phyloP scores from a whole-genome alignment of 139 green algal genomes.

The Chlorella sp. region DNA sequence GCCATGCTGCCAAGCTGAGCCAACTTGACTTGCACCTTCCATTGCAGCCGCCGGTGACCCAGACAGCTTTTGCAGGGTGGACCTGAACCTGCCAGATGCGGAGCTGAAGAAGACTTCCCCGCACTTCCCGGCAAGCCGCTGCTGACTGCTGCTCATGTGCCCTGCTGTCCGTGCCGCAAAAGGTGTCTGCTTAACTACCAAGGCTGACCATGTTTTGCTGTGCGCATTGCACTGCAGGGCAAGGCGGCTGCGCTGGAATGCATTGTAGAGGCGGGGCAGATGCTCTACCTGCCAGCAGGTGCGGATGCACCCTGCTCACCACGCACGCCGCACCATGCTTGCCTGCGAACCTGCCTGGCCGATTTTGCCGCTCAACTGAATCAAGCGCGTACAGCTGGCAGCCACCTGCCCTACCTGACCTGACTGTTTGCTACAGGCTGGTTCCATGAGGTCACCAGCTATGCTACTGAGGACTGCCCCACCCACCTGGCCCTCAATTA shows the following conservation, averaged over 20 bases:
- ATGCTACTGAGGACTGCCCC: not conserved
- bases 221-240: slow-evolving; percentile 31
- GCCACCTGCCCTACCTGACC: too few species aligned
- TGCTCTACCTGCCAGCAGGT: slow-evolving; percentile 81
- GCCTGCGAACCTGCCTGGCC: too few species aligned
- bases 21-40: not conserved
- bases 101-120: slow-evolving; percentile 61
- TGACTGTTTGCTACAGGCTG: slow-evolving; percentile 72
- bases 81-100: slow-evolving; percentile 43
- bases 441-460: slow-evolving; percentile 89
- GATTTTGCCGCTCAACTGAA: too few species aligned
- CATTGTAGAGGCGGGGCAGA: slow-evolving; percentile 60
- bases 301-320: not conserved
- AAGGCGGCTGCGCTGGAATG: slow-evolving; percentile 55
- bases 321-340: too few species aligned
- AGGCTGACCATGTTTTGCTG: not conserved
- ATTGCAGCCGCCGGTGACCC: slow-evolving; percentile 36
- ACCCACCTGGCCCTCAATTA: slow-evolving; percentile 89
- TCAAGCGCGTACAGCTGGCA: too few species aligned
- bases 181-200: too few species aligned
- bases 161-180: too few species aligned
- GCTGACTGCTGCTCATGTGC: too few species aligned
- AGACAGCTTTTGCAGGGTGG: slow-evolving; percentile 68
- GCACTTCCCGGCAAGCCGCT: slow-evolving; percentile 64
- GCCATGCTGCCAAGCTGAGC: too few species aligned